Conservation (phyloP, 2,329 filamentous ascomycete species). For the Blumeria graminis region DNA sequence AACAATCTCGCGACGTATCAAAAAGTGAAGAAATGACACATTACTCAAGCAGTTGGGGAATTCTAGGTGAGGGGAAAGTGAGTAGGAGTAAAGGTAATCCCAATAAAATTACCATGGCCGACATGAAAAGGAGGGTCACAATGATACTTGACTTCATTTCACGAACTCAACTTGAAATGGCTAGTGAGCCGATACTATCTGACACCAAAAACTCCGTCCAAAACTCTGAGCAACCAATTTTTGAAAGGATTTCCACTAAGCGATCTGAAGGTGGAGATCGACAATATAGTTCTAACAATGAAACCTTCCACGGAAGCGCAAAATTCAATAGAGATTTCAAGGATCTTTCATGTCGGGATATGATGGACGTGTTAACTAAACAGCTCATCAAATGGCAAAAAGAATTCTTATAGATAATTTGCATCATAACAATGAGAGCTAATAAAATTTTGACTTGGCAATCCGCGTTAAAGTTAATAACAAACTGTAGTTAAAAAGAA, state of each 20-base stretch:
- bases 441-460: too few species aligned
- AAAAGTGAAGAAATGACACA: conserved; percentile 25
- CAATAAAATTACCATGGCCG: conserved; percentile 55
- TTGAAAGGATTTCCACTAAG: conserved; percentile 12
- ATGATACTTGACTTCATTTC: conserved; percentile 79
- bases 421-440: too few species aligned
- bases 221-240: conserved; percentile 17
- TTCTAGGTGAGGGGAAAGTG: conserved; percentile 16
- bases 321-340: conserved; percentile 34
- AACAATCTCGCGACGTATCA: conserved; percentile 21
- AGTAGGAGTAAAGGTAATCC: conserved; percentile 16
- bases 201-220: conserved; percentile 17
- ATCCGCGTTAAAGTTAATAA: too few species aligned
- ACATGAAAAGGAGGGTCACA: conserved; percentile 66
- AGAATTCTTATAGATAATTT: conserved; percentile 7
- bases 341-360: conserved; percentile 29
- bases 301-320: too few species aligned
- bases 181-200: conserved; percentile 29
- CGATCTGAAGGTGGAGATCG: conserved; percentile 7
- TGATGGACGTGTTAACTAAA: conserved; percentile 18
- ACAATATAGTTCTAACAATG: background rate
- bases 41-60: conserved; percentile 17
- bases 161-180: conserved; percentile 69
- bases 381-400: conserved; percentile 18
- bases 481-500: too few species aligned